phyloP scores from a whole-genome alignment of 1,284 basidiomycete species.

The Tremellales sp. region DNA sequence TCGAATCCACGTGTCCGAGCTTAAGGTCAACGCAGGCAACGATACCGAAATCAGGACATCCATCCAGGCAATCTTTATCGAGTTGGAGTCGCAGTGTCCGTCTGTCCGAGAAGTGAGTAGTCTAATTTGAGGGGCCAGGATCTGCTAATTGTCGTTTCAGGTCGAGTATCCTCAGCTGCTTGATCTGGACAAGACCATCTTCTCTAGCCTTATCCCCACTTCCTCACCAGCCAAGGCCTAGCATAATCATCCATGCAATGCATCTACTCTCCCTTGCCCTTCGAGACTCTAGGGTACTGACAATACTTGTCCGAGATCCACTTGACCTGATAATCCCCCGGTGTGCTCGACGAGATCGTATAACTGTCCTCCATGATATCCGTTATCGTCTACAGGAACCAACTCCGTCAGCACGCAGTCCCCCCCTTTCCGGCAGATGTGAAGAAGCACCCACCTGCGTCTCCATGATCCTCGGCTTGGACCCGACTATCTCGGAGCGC shows the following conservation, averaged over 20 bases:
- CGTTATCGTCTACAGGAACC: slow-evolving; percentile 59
- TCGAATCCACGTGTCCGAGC: background rate
- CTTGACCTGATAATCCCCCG: slow-evolving; percentile 72
- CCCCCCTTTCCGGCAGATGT: background rate
- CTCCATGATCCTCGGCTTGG: slow-evolving; percentile 63
- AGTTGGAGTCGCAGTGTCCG: slow-evolving; percentile 8
- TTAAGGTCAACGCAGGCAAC: background rate
- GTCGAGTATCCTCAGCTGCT: slow-evolving; percentile 13
- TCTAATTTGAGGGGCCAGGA: background rate
- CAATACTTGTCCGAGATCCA: slow-evolving; percentile 80
- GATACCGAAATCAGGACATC: background rate
- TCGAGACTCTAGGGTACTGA: slow-evolving; percentile 58
- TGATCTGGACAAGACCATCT: slow-evolving; percentile 9
- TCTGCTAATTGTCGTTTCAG: background rate
- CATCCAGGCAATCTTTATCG: slow-evolving; percentile 7
- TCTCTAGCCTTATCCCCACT: slow-evolving; percentile 10
- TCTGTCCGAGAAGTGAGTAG: background rate
- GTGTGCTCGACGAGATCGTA: slow-evolving; percentile 79
- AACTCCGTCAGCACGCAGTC: background rate
- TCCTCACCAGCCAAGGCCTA: background rate
- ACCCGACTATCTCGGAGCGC: slow-evolving; percentile 52
- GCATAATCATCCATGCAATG: background rate
- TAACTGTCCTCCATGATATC: slow-evolving; percentile 73
- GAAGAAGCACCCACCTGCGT: slow-evolving; percentile 56
- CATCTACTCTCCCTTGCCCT: background rate